Base-by-base conservation (phyloP, 768 basidiomycete genomes). In the Amylocystis lapponica region DNA sequence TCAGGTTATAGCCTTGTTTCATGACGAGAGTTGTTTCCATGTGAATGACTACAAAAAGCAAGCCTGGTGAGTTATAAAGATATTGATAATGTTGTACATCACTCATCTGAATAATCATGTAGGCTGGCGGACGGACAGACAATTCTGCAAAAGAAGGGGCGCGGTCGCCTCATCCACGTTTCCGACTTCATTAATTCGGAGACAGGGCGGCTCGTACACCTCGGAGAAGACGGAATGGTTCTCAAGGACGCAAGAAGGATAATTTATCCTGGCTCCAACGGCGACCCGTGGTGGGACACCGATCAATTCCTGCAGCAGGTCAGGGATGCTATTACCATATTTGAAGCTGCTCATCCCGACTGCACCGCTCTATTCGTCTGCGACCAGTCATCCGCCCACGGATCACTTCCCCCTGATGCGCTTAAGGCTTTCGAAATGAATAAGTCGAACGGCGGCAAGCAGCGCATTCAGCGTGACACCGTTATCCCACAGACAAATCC, bases 371-470 rank as follows among this genome's bases (percentile, higher is more conserved):
- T 70, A 0, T 70, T 71, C 29, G 52, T 72, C 21, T 72, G 67
- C 50, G 65, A 72, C 53, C 64, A 70, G 36, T 69, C 69, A 9
- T 69, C 70, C 2, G 67, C 66, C 21, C 69, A 72, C 52, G 41
- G 17, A 9, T 45, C 54, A 14, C 46, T 48, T 33, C 33, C 37
- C 1, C 43, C 41, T 3, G 56, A 64, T 54, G 51, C 56, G 14
- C 45, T 62, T 6, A 27, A 34, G 4, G 55, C 57, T 26, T 56
- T 52, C 14, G 45, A 61, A 1, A 63, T 65, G 58, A 61, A 61
- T 36, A 48, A 48, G 23, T 43, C 31, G 12, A 43, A 43, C 9
- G 44, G 59, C 30, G 54, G 54, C 1, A 59, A 60, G 25, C 53
- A 60, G 33, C 26, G 30, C 1, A 47, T 48, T 19, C 54, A 55